Base-by-base conservation (phyloP, 768 basidiomycete species). In the Sarcomyxa edulis region DNA sequence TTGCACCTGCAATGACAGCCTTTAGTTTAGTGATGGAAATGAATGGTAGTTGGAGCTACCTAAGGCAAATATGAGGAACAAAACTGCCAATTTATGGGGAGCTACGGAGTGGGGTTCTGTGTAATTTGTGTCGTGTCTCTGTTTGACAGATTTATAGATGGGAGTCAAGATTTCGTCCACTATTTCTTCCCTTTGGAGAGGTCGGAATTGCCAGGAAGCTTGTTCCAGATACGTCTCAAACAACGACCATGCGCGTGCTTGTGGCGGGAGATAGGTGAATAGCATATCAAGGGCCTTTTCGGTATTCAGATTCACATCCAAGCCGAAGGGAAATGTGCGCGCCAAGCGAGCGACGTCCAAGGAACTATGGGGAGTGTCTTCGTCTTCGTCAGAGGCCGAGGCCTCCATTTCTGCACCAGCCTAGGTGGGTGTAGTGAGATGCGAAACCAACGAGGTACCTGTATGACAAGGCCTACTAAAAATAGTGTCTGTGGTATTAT, bases 301-400 rank as follows among this genome's bases (percentile, higher is more conserved):
- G 4, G 69, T 55, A 14, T 77, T 78, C 47, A 75, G 56, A 14
- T 80, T 79, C 0, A 76, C 78, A n/a, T n/a, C n/a, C n/a, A n/a
- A n/a, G n/a, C n/a, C n/a, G 52, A 84, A 77, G 0, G 80, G 81
- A 52, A 84, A 84, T 14, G 72, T 60, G 26, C 66, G 68, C 4
- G 80, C 76, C 54, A 83, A 81, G 46, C 69, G 65, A 11, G 65
- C 39, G 7, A 69, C 55, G 12, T 61, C 55, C 15, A 49, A 47
- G 6, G 54, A 44, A 6, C 37, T 41, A 8, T 48, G 35, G 1
- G 60, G 51, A 35, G 43, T 48, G 15, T 48, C 24, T 6, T 45
- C 29, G 18, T 35, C n/a, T 25, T 37, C 37, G 6, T 31, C 31
- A 12, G 52, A 51, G n/a, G n/a, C n/a, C n/a, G n/a, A n/a, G n/a